Base-by-base conservation (phyloP, 331 rosid genomes). In the Acacia concinna region DNA sequence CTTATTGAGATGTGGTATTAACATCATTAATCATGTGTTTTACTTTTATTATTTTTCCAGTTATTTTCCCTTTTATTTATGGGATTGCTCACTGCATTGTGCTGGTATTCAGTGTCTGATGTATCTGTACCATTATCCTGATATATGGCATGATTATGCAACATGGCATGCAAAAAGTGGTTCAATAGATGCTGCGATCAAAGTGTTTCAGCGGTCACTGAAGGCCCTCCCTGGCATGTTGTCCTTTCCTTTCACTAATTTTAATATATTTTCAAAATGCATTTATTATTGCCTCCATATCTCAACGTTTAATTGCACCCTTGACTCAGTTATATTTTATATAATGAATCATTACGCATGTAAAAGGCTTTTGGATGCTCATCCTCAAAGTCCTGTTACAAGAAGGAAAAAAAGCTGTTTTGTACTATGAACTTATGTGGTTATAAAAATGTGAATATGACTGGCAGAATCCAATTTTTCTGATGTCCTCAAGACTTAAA, bases 101-200 rank as follows among this genome's bases (percentile, higher is more conserved):
- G 3, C 75, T 79, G 80, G 68, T 84, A 74, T 83, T 80, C 91
- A 95, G 99, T 93, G 96, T 88, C 90, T 95, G 86, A 95, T 95
- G 99, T 89, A 90, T 87, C 81, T 95, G 81, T 91, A 93, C 90
- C 99, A 95, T 85, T 93, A 93, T 88, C 93, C 98, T 83, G 99
- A 95, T 86, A 78, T 91, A 85, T 95, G 99, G 98, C 91, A 91
- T 73, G 98, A 95, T 89, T 93, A 90, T 86, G 99, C 98, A 47
- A 89, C 84, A 81, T 95, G 98, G 99, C 98, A 88, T 90, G 97
- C 98, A 83, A 93, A 89, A 89, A 81, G 87, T 86, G 98, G 97
- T 82, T 90, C 92, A 13, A 79, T 90, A 83, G 99, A 95, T 84
- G 89, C 98, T 67, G 99, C 99, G 81, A 87, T 91, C 86, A 95